Evolutionary conservation across 2,329 filamentous ascomycete species (phyloP), one percentile per base, ranked within the genome.

Genomic region (Verticillium nubilum): DNA sequence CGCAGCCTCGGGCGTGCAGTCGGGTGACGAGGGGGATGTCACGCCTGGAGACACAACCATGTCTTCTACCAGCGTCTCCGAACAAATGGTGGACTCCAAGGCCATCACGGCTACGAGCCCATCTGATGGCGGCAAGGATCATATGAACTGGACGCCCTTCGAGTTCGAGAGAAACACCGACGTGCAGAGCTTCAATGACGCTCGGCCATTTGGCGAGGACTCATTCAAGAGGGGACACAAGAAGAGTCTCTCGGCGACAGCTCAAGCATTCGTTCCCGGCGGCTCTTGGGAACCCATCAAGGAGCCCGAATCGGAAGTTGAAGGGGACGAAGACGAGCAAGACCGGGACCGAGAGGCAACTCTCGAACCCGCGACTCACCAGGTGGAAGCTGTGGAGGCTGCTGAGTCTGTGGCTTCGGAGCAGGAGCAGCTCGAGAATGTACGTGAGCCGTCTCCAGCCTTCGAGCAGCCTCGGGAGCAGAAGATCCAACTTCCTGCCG

Each of bases 231-330:
- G 77, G 58, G 70, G 76, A 68, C 69, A 71, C 72, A 79, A 78
- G 63, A 80, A 81, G 63, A 86, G 86, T 3, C 77, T 93, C 26
- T 93, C 90, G 35, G 88, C 89, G 4, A 81, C 85, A 17, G 89
- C 90, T 0, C 85, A 84, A 66, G 82, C 89, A 0, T 96, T 95
- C 69, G 81, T 78, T 4, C 81, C 83, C 15, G 74, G 77, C 19
- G 73, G 58, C n/a, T 56, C 57, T 9, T 64, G 62, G 62, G 37
- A 33, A 3, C 37, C 12, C 52, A 13, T 54, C 5, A 55, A 54
- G 26, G 57, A 61, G 23, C 33, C 67, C 1, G 63, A 66, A 33
- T 52, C 57, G 1, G 62, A 62, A 5, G 60, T 67, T 7, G 64
- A 65, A 35, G 62, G 63, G n/a, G 60, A 67, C 9, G 64, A 65